Evolutionary conservation across 2,329 filamentous ascomycete species (phyloP).

Genomic region (Curvularia verruculosa): DNA sequence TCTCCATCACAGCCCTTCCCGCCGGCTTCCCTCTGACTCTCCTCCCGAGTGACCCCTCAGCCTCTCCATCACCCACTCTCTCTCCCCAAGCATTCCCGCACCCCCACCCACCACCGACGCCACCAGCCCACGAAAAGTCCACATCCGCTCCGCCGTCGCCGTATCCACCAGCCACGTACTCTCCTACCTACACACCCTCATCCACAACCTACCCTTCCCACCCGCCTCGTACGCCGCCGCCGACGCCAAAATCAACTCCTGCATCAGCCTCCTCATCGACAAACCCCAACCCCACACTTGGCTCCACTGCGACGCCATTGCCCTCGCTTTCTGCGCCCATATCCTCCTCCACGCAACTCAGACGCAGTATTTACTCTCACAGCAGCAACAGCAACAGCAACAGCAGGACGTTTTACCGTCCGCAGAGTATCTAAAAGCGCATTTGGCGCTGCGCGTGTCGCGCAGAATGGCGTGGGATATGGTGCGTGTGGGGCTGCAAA

Average conservation of each 20-base stretch:
- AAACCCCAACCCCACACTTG: conserved; percentile 19
- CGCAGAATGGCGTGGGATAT: conserved; percentile 26
- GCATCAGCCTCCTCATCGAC: conserved; percentile 12
- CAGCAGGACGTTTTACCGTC: neutral
- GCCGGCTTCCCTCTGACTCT: neutral
- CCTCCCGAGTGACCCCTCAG: neutral
- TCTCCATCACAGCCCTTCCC: neutral
- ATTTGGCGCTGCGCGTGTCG: conserved; percentile 18
- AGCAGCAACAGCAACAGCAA: too few relatives aligned
- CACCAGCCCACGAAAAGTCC: conserved; percentile 17
- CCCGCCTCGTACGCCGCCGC: neutral
- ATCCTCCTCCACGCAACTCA: conserved; percentile 8
- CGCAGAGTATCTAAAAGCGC: conserved; percentile 6
- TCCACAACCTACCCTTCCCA: neutral
- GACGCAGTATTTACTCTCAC: neutral
- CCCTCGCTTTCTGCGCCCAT: conserved; percentile 22
- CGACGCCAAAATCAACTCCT: neutral
- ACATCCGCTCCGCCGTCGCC: conserved; percentile 17
- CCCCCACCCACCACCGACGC: conserved; percentile 15
- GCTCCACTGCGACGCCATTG: conserved; percentile 23
- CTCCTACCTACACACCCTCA: conserved; percentile 6
- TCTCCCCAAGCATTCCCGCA: neutral
- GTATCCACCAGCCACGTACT: conserved; percentile 16
- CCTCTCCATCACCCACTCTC: neutral
- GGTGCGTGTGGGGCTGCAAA: conserved; percentile 14